These are phyloP conservation scores for Solanum ossicruentum DNA, from an alignment of 257 asterid species.

Conservation along the genomic window DNA sequence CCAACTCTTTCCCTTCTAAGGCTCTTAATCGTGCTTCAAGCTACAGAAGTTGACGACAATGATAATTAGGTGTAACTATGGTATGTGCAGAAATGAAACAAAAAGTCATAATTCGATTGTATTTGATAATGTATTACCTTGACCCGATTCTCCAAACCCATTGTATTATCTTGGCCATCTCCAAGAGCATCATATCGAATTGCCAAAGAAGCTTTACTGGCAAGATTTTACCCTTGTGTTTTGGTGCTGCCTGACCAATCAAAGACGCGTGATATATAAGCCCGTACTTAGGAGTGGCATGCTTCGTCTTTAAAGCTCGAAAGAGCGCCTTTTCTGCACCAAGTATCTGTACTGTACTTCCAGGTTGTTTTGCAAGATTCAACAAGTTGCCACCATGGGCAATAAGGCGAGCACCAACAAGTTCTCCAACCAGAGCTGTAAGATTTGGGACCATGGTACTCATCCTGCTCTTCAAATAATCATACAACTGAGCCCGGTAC, in stretches of 20 bases:
- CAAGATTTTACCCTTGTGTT: slow-evolving; percentile 90
- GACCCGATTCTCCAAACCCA: slow-evolving; percentile 70
- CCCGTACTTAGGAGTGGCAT: slow-evolving; percentile 84
- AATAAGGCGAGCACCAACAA: slow-evolving; percentile 82
- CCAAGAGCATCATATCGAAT: slow-evolving; percentile 80
- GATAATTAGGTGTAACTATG: neutral
- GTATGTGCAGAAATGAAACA: neutral
- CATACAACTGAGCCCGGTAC: slow-evolving; percentile 71
- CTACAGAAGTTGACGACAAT: slow-evolving; percentile 8
- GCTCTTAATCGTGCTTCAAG: slow-evolving; percentile 67
- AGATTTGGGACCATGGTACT: slow-evolving; percentile 86
- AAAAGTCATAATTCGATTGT: neutral
- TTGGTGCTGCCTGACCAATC: slow-evolving; percentile 87
- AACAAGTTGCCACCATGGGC: slow-evolving; percentile 86
- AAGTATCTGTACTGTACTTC: slow-evolving; percentile 88
- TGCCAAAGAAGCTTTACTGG: slow-evolving; percentile 71
- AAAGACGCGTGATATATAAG: slow-evolving; percentile 86
- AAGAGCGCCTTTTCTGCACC: slow-evolving; percentile 92
- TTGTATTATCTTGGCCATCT: slow-evolving; percentile 52
- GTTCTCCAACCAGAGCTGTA: slow-evolving; percentile 88
- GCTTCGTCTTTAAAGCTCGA: slow-evolving; percentile 82
- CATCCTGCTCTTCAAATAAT: slow-evolving; percentile 85
- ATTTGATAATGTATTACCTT: slow-evolving; percentile 25
- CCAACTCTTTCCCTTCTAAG: slow-evolving; percentile 59
- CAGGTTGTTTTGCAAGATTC: slow-evolving; percentile 92